Percentiles rank a stretch among this genome's conserved stretches.
Conservation (phyloP, 129 eudicot genomes). For the Artemisia annua region DNA sequence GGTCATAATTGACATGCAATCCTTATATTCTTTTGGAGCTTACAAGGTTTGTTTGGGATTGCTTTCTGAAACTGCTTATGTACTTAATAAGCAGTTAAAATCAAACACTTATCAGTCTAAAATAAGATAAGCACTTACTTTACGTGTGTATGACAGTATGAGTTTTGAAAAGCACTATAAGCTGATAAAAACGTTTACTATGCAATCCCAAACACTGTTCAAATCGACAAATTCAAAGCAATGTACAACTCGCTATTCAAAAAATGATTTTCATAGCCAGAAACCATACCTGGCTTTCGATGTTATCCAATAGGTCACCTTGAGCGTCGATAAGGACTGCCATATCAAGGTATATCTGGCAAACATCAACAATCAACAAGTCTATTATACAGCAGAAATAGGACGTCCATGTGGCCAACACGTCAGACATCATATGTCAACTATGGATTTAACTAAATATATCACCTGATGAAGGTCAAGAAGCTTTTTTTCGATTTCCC, state of each 20-base stretch:
- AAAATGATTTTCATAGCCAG: background rate
- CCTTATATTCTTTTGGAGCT: no score
- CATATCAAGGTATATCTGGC: slow-evolving; percentile 90
- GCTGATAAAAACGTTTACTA: no score
- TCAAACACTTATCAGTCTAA: no score
- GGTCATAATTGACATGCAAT: no score
- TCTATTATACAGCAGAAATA: slow-evolving; percentile 2
- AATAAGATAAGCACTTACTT: no score
- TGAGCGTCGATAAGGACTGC: slow-evolving; percentile 90
- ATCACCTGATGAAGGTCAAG: slow-evolving; percentile 91
- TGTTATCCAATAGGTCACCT: slow-evolving; percentile 87
- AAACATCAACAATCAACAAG: background rate
- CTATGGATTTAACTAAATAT: background rate
- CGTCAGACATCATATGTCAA: background rate
- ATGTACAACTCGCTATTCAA: background rate
- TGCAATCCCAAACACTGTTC: no score
- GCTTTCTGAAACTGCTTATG: no score
- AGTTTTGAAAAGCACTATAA: no score
- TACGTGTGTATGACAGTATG: no score
- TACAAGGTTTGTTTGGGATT: no score
- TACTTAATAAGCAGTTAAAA: no score
- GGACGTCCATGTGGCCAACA: background rate
- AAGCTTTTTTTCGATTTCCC: slow-evolving; percentile 87
- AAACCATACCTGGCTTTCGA: slow-evolving; percentile 79
- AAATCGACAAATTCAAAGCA: background rate